Evolutionary conservation across 176 grass and related monocot genomes (phyloP), one percentile per base, ranked within the genome.

Genomic region (Stipa capillata): DNA sequence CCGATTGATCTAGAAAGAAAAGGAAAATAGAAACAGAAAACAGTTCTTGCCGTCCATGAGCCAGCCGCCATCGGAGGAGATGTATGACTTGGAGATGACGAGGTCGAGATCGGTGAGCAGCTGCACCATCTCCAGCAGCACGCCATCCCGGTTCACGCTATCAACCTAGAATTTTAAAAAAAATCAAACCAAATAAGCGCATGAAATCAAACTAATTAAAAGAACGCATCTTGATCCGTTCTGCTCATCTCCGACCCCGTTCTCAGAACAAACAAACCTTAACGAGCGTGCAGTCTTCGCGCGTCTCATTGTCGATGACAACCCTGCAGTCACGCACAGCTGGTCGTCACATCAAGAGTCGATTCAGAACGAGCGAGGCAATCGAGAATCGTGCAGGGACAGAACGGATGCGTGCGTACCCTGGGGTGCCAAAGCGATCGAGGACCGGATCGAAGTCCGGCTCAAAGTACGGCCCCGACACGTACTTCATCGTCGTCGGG

Each of bases 21-120:
- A 56, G 15, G 16, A 84, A 37, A 13, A 23, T 14, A 1, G 15
- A 44, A 17, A 59, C 8, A 34, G 12, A 7, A 12, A 31, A 0
- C 1, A 17, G 55, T 41, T 8, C 72, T 41, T 71, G 76, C 92
- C 92, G 18, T 94, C 92, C 92, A 94, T 94, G 76, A 94, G 82
- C 92, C 92, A 94, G 48, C 85, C 88, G 42, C 92, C 92, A 72
- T 94, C 92, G 72, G 92, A 91, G 45, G 92, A 94, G 86, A 94
- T 94, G 86, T 89, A 94, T 32, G 92, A 91, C 40, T 94, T 94
- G 89, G 72, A 94, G 86, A 94, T 94, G 76, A 91, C 51, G 77
- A 94, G 92, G 83, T 94, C 92, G 52, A 94, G 92, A 17, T 94
- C 92, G 35, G 88, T 94, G 37, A 94, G 86, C 25, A 91, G 82